Base-by-base conservation (phyloP, 176 grass and related monocot genomes). In the Eragrostis curvula region DNA sequence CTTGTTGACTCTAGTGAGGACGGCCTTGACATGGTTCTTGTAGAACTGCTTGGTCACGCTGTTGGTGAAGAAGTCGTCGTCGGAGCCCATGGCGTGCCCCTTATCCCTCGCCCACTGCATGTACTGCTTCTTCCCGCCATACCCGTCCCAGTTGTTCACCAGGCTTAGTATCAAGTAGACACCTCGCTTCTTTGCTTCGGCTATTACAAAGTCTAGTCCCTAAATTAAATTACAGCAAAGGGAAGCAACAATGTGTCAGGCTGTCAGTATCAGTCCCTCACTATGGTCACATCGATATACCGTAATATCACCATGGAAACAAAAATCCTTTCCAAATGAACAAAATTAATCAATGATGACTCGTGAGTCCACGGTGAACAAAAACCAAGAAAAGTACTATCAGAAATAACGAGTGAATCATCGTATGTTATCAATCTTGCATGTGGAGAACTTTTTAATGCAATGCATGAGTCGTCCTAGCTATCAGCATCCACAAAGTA, bases 71-170 rank as follows among this genome's bases (percentile, higher is more conserved):
- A 92, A 97, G 27, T 90, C 85, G 16, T 97, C 95, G 1, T 90
- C 83, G 1, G 88, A 92, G 32, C 16, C 52, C 44, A 97, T 16
- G 69, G 44, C 12, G 68, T 92, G 88, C 1, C 92, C 90, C 76
- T 85, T 59, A 11, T 75, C 65, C 45, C 74, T 92, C 13, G 92
- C 95, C 95, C 95, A 97, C 41, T 94, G 86, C 68, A 94, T 86
- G 67, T 97, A 97, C 51, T 92, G 90, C 40, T 77, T 85, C 90
- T 91, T 94, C 2, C 92, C 95, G 43, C 95, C 92, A 49, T 89
- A 92, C 6, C 42, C 88, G 5, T 85, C 86, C 80, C 88, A 97
- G 90, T 94, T 97, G 66, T 97, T 91, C 56, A 85, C 90, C 21
- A 97, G 61, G 77, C 88, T 86, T 52, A 92, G 84, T 69, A 97